Percentiles rank a stretch among this genome's conserved stretches.
Conservation (phyloP, 441 rosid genomes). For the Aleurites moluccanus region DNA sequence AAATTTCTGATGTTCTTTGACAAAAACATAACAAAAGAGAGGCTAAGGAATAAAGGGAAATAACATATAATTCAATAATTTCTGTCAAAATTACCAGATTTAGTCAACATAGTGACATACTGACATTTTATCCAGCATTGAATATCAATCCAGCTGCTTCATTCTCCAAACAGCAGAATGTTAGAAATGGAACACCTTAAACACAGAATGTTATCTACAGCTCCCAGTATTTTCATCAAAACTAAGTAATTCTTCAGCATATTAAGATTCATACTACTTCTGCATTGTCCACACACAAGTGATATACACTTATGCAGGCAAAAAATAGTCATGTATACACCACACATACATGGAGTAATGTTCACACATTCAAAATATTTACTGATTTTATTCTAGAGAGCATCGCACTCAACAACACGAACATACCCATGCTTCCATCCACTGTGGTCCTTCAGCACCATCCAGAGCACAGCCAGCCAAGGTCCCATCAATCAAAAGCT, state of each 20-base stretch:
- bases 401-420: conserved; percentile 8
- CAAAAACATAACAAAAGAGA: no score
- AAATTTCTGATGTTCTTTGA: not conserved
- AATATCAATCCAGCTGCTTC: not conserved
- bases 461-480: conserved; percentile 97
- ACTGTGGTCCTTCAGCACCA: conserved; percentile 98
- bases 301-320: not conserved
- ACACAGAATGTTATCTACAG: not conserved
- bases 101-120: not conserved
- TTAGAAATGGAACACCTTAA: not conserved
- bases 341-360: not conserved
- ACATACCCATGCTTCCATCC: conserved; percentile 99
- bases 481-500: conserved; percentile 90
- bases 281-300: not conserved
- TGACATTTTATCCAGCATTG: not conserved
- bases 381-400: not conserved
- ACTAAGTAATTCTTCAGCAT: not conserved
- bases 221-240: not conserved
- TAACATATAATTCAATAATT: not conserved
- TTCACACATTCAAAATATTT: not conserved
- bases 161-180: not conserved
- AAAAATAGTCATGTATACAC: not conserved
- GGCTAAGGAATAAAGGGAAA: not conserved
- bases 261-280: not conserved
- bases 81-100: not conserved